phyloP scores from a whole-genome alignment of 2,329 filamentous ascomycete species.

The Esteya vermicola region DNA sequence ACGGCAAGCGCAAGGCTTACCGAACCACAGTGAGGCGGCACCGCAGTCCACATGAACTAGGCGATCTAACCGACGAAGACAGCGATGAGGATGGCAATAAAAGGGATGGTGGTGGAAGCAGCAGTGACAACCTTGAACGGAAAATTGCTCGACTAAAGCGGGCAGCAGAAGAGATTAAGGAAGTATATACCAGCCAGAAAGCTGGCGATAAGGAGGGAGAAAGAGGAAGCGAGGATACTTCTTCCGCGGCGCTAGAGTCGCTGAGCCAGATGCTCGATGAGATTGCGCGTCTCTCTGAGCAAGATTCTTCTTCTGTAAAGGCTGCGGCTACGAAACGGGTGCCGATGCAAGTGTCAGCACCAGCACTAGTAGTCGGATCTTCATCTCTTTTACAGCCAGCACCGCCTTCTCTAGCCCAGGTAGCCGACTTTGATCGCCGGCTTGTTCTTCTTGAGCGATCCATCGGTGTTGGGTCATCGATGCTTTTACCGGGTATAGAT shows the following conservation, averaged over 20 bases:
- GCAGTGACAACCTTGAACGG: constrained; percentile 43
- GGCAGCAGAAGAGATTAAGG: constrained; percentile 65
- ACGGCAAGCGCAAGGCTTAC: constrained; percentile 72
- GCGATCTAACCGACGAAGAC: constrained; percentile 58
- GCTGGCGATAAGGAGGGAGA: constrained; percentile 27
- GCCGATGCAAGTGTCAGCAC: neutral
- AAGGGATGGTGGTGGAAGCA: too few relatives aligned
- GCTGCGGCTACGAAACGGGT: neutral
- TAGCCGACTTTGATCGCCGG: constrained; percentile 76
- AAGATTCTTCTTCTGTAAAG: constrained; percentile 2
- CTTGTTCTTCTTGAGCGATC: constrained; percentile 66
- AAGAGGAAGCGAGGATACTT: constrained; percentile 15
- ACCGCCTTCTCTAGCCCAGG: constrained; percentile 49
- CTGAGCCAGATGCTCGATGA: constrained; percentile 60
- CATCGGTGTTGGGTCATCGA: constrained; percentile 62
- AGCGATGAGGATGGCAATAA: constrained; percentile 1
- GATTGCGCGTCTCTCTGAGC: constrained; percentile 29
- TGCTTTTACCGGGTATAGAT: constrained; percentile 48
- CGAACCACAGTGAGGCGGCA: constrained; percentile 56
- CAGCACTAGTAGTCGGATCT: constrained; percentile 13
- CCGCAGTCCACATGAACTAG: constrained; percentile 41
- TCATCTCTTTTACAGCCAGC: too few relatives aligned
- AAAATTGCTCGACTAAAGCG: constrained; percentile 71
- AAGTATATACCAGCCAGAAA: constrained; percentile 43
- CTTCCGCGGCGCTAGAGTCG: constrained; percentile 35